Conservation (phyloP, 2,329 filamentous ascomycete genomes). For the Ramularia collo-cygni region DNA sequence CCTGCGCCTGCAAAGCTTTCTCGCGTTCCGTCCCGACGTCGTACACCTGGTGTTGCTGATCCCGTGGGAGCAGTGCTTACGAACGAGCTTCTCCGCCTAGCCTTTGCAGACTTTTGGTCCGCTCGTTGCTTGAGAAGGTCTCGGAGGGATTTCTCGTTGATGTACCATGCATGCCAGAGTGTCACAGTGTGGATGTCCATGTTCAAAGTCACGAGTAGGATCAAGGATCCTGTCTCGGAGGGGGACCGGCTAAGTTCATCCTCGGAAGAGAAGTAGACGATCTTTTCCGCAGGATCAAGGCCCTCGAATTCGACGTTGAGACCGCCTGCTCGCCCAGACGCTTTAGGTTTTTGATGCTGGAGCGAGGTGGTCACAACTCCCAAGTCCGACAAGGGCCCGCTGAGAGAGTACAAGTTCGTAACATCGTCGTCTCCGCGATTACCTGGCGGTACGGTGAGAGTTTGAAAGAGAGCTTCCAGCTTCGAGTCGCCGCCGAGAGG, state of each 20-base stretch:
- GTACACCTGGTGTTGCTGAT: conserved; percentile 62
- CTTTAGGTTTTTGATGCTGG: conserved; percentile 23
- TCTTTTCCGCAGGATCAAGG: conserved; percentile 70
- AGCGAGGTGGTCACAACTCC: conserved; percentile 55
- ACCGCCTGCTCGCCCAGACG: conserved; percentile 15
- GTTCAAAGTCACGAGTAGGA: conserved; percentile 76
- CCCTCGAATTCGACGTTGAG: conserved; percentile 49
- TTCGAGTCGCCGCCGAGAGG: conserved; percentile 19
- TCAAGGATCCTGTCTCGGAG: conserved; percentile 43
- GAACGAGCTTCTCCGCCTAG: conserved; percentile 60
- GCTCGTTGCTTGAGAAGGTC: conserved; percentile 35
- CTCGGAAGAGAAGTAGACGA: conserved; percentile 70
- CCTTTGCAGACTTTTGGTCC: conserved; percentile 35
- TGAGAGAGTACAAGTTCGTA: conserved; percentile 74
- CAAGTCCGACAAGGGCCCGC: conserved; percentile 77
- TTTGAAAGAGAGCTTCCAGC: conserved; percentile 25
- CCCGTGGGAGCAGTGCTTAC: conserved; percentile 54
- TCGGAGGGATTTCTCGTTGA: conserved; percentile 56
- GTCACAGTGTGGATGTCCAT: conserved; percentile 68
- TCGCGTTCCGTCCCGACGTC: conserved; percentile 56
- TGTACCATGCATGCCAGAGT: conserved; percentile 76
- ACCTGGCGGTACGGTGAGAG: conserved; percentile 15
- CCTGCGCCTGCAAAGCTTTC: conserved; percentile 65
- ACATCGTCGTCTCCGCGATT: conserved; percentile 43
- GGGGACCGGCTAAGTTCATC: conserved; percentile 48